Evolutionary conservation across 495 filamentous ascomycete genomes (phyloP).

Genomic region (Aspergillus sparsus): DNA sequence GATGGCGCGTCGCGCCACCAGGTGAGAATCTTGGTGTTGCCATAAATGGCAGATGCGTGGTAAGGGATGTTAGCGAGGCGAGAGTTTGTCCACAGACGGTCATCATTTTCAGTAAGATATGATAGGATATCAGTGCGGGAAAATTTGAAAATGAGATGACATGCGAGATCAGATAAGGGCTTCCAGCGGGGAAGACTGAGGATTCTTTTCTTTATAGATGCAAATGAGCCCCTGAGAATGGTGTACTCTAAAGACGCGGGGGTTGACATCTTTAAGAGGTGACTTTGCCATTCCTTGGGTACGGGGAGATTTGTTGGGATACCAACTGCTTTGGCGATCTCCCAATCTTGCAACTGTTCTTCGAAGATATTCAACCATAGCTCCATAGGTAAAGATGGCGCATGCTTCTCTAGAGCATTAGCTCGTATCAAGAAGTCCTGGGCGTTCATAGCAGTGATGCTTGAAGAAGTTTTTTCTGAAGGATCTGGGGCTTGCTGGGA

Average conservation of each 20-base stretch:
- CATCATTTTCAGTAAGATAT: slow-evolving; percentile 75
- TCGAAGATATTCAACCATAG: slow-evolving; percentile 88
- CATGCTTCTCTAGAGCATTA: slow-evolving; percentile 27
- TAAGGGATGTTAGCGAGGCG: slow-evolving; percentile 79
- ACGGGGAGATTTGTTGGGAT: slow-evolving; percentile 73
- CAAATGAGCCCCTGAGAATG: slow-evolving; percentile 69
- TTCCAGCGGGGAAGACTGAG: slow-evolving; percentile 65
- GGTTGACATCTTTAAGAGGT: slow-evolving; percentile 49
- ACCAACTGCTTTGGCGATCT: slow-evolving; percentile 75
- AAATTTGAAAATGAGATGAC: slow-evolving; percentile 90
- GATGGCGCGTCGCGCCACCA: slow-evolving; percentile 83
- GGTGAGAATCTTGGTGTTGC: slow-evolving; percentile 78
- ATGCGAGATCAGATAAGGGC: slow-evolving; percentile 74
- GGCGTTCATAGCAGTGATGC: slow-evolving; percentile 57
- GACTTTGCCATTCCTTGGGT: slow-evolving; percentile 71
- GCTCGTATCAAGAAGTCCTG: slow-evolving; percentile 39
- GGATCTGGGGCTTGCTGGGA: slow-evolving; percentile 9
- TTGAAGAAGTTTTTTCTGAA: slow-evolving; percentile 59
- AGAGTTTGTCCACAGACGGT: slow-evolving; percentile 80
- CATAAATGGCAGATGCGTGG: slow-evolving; percentile 82
- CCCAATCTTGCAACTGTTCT: slow-evolving; percentile 79
- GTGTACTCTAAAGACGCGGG: slow-evolving; percentile 73
- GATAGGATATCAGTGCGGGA: slow-evolving; percentile 73
- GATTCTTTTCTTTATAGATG: slow-evolving; percentile 67
- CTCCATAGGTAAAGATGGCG: slow-evolving; percentile 66